Percentiles rank a stretch among this genome's conserved stretches.
These are phyloP conservation scores for Arthrobotrys conoides DNA, from an alignment of 2,329 filamentous ascomycete species.

Conservation along the genomic window DNA sequence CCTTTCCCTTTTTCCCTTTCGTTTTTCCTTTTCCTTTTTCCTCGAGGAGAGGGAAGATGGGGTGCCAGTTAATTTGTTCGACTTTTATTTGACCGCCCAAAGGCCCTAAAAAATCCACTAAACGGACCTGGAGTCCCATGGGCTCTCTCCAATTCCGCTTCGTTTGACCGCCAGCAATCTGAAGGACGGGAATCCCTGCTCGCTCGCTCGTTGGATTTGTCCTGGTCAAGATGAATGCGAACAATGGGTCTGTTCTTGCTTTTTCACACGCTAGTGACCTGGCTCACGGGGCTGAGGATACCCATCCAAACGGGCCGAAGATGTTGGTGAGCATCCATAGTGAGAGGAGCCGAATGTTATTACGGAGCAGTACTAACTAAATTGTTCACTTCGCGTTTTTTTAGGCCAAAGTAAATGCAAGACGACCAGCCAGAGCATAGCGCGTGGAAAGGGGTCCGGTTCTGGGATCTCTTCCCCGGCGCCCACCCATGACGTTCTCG, in stretches of 20 bases:
- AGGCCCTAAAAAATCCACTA: conserved; percentile 47
- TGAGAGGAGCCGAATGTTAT: conserved; percentile 21
- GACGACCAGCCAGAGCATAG: conserved; percentile 34
- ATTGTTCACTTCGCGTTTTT: conserved; percentile 29
- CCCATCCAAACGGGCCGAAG: conserved; percentile 56
- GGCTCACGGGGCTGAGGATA: conserved; percentile 53
- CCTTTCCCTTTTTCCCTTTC: conserved; percentile 14
- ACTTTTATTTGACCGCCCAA: conserved; percentile 34
- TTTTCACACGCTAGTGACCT: conserved; percentile 50
- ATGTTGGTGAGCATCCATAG: conserved; percentile 34
- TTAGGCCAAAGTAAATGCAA: conserved; percentile 17
- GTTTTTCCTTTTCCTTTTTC: conserved; percentile 16
- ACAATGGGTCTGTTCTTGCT: conserved; percentile 50
- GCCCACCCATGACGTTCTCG: conserved; percentile 49
- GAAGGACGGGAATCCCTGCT: conserved; percentile 44
- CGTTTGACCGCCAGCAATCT: conserved; percentile 32
- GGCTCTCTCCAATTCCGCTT: conserved; percentile 44
- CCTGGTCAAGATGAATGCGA: conserved; percentile 56
- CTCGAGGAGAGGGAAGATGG: conserved; percentile 26
- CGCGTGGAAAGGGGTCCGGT: conserved; percentile 49
- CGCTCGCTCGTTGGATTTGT: conserved; percentile 53
- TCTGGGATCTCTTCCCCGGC: conserved; percentile 52
- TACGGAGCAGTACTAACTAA: too few relatives aligned
- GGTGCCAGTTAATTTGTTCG: conserved; percentile 45
- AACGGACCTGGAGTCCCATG: conserved; percentile 45